phyloP scores from a whole-genome alignment of 345 rosid species.

The Melastoma malabathricum region DNA sequence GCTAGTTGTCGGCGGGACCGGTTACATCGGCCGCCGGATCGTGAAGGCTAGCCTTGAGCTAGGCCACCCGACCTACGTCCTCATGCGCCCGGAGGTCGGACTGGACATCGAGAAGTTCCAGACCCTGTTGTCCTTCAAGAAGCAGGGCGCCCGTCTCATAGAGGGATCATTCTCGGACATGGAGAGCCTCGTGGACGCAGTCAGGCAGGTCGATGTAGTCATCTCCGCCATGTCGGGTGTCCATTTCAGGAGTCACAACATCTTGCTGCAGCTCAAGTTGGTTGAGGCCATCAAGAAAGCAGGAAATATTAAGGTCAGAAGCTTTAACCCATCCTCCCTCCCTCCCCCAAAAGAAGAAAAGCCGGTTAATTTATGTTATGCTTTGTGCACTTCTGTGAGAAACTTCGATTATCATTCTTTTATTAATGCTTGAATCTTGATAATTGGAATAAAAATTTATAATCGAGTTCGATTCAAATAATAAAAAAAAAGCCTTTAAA shows the following conservation, averaged over 20 bases:
- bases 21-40: slow-evolving; percentile 45
- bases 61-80: slow-evolving; percentile 45
- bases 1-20: slow-evolving; percentile 53
- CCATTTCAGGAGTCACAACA: slow-evolving; percentile 40
- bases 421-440: no score
- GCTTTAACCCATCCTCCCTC: no score
- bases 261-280: slow-evolving; percentile 42
- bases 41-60: slow-evolving; percentile 41
- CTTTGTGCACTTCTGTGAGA: no score
- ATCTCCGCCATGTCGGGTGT: slow-evolving; percentile 57
- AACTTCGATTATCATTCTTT: no score
- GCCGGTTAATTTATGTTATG: no score
- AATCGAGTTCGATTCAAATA: no score
- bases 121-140: slow-evolving; percentile 33
- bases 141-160: slow-evolving; percentile 33
- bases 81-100: slow-evolving; percentile 43
- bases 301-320: slow-evolving; percentile 48
- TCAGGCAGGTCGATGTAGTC: slow-evolving; percentile 43
- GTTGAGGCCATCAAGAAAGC: slow-evolving; percentile 61
- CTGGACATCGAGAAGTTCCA: slow-evolving; percentile 57
- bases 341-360: no score
- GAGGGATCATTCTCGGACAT: slow-evolving; percentile 38
- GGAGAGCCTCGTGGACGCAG: slow-evolving; percentile 33
- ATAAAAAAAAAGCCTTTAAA: no score
- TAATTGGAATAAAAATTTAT: no score